A percentile compares a stretch with the other conserved stretches of the same genome.
Conservation (phyloP, 768 basidiomycete genomes). For the Suillus plorans region DNA sequence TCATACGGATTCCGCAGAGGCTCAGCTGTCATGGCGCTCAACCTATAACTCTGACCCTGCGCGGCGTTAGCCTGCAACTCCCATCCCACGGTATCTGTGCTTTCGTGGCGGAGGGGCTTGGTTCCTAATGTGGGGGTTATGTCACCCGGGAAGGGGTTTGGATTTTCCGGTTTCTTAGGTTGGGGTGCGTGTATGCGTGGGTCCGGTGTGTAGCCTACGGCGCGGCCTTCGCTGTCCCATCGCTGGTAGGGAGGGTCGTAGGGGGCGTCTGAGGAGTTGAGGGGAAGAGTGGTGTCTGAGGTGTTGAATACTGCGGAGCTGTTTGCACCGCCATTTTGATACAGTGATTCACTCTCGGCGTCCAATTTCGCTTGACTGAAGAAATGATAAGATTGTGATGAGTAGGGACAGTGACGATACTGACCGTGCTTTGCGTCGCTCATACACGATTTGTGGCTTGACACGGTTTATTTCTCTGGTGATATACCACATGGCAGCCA, state of each 20-base stretch:
- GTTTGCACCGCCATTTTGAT: slow-evolving; percentile 29
- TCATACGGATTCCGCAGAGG: slow-evolving; percentile 28
- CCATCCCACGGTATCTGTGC: slow-evolving; percentile 31
- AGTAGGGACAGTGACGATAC: slow-evolving; percentile 8
- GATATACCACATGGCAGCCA: slow-evolving; percentile 85
- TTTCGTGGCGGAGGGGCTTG: slow-evolving; percentile 23
- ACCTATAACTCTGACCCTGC: slow-evolving; percentile 24
- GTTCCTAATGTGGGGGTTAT: slow-evolving; percentile 11
- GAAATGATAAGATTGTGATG: slow-evolving; percentile 7
- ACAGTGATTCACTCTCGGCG: slow-evolving; percentile 25
- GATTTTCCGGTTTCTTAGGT: slow-evolving; percentile 33
- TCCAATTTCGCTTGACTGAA: slow-evolving; percentile 55
- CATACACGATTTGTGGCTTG: slow-evolving; percentile 68
- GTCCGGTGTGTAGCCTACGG: slow-evolving; percentile 47
- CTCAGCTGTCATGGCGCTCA: slow-evolving; percentile 17
- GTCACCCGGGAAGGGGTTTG: slow-evolving; percentile 18
- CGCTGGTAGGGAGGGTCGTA: slow-evolving; percentile 41
- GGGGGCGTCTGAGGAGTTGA: slow-evolving; percentile 28
- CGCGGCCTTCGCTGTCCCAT: slow-evolving; percentile 52
- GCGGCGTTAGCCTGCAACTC: slow-evolving; percentile 27
- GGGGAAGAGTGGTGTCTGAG: slow-evolving; percentile 44
- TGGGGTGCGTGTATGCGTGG: slow-evolving; percentile 51
- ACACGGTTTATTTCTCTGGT: slow-evolving; percentile 64
- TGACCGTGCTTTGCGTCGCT: slow-evolving; percentile 69
- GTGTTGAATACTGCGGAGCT: slow-evolving; percentile 36